Evolutionary conservation across 2,329 filamentous ascomycete species (phyloP), one percentile per base, ranked within the genome.

Genomic region (Pseudopyrenochaeta lycopersici): DNA sequence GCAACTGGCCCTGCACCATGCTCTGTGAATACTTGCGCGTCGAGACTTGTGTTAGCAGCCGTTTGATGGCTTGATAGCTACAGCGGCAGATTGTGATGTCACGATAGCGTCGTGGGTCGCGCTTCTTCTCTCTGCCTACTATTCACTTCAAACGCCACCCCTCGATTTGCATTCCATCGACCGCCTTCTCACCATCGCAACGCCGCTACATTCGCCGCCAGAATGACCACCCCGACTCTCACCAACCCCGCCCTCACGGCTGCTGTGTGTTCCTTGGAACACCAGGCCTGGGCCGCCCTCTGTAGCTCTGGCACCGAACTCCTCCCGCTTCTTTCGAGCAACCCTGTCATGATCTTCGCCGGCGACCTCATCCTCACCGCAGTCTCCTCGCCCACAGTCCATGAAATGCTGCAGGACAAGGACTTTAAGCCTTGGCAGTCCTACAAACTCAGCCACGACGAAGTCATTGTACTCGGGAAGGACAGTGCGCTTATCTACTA

Each of bases 331-430:
- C 61, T 67, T 18, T 64, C 66, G 11, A 63, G 68, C 33, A 77
- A 60, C 30, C 72, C 72, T 53, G 76, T 78, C 69, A 77, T 77
- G 45, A 77, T 77, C 21, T 72, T 76, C 51, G 76, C 76, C 3
- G 70, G 72, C 21, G 71, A 77, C 32, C 67, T 71, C 30, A 69
- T 63, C 3, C 71, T 76, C 27, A 66, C 67, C 1, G 71, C 72
- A 3, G 71, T 71, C 6, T 72, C 67, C 9, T 74, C 62, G 1
- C 67, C 67, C 1, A 56, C 61, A 7, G 43, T 67, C 10, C 55
- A 63, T 31, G 55, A 62, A 7, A 62, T 66, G 62, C 52, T 70
- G 21, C 50, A 63, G 45, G 49, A 58, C 15, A 27, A 51, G 27
- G 52, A 63, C 1, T 68, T 63, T 52, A 50, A 53, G 23, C 62